Evolutionary conservation across 2,329 filamentous ascomycete genomes (phyloP).

Genomic region (Aspergillus proliferans): DNA sequence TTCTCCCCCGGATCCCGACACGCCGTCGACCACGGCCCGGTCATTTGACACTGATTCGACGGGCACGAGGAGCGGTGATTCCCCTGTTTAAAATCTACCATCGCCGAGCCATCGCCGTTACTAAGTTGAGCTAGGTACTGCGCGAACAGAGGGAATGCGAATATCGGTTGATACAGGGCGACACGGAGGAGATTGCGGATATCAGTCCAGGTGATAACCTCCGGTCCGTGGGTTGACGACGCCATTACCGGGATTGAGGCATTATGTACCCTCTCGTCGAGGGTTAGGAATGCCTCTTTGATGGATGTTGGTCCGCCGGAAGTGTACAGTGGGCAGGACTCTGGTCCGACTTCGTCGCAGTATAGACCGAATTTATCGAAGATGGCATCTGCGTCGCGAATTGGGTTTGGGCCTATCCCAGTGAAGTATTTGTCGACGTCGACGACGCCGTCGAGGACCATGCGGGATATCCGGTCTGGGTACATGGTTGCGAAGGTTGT

Average conservation of each 20-base stretch:
- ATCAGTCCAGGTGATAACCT: conserved; percentile 32
- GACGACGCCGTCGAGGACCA: conserved; percentile 33
- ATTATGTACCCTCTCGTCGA: conserved; percentile 22
- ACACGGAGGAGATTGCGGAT: conserved; percentile 24
- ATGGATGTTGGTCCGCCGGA: conserved; percentile 23
- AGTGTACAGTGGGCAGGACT: conserved; percentile 25
- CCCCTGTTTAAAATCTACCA: conserved; percentile 27
- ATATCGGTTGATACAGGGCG: conserved; percentile 28
- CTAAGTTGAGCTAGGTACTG: conserved; percentile 18
- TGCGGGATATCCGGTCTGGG: conserved; percentile 31
- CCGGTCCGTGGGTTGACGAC: conserved; percentile 23
- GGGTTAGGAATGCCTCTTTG: conserved; percentile 15
- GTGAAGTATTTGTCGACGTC: conserved; percentile 30
- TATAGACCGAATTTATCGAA: conserved; percentile 29
- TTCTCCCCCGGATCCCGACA: conserved; percentile 23
- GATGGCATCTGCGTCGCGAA: conserved; percentile 31
- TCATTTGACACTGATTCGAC: conserved; percentile 20
- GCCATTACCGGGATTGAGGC: conserved; percentile 24
- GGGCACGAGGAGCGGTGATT: conserved; percentile 20
- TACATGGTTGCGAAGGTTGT: conserved; percentile 43
- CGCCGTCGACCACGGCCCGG: conserved; percentile 26
- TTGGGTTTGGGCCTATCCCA: conserved; percentile 15
- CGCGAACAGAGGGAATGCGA: conserved; percentile 23
- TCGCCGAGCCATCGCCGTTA: conserved; percentile 18
- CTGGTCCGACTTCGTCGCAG: conserved; percentile 22